A percentile compares a stretch with the other conserved stretches of the same genome.
Evolutionary conservation across 495 filamentous ascomycete species (phyloP).

Genomic region (Talaromyces trachyspermus): DNA sequence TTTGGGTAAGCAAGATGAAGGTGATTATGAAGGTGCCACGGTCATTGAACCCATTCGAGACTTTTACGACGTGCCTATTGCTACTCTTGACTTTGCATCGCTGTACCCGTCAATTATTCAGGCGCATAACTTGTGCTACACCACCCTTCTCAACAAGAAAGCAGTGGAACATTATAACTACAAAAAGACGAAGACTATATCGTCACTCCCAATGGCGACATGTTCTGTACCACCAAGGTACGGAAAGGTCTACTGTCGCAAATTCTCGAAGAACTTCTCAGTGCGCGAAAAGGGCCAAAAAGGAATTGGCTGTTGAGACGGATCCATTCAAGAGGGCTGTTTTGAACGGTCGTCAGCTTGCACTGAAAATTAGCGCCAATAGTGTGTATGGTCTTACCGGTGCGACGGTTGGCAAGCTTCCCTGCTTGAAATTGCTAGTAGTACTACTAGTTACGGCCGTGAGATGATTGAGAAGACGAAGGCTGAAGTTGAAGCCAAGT

Average conservation of each 20-base stretch:
- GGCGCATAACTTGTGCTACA: conserved; percentile 98
- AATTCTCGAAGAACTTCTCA: conserved; percentile 87
- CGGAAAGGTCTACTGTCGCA: conserved; percentile 90
- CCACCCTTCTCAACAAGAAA: conserved; percentile 79
- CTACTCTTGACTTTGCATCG: conserved; percentile 97
- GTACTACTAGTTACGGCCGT: conserved; percentile 89
- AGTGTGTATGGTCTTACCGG: conserved; percentile 97
- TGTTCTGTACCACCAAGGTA: conserved; percentile 81
- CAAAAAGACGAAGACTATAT: conserved; percentile 92
- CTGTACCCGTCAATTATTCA: conserved; percentile 99
- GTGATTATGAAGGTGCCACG: conserved; percentile 90
- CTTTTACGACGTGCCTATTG: conserved; percentile 90
- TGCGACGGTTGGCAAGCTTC: conserved; percentile 90
- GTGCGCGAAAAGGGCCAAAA: conserved; percentile 89
- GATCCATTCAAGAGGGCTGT: conserved; percentile 98
- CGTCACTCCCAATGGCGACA: conserved; percentile 85
- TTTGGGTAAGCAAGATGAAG: conserved; percentile 59
- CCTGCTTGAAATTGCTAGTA: conserved; percentile 94
- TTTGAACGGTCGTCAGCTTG: conserved; percentile 92
- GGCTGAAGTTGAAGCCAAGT: conserved; percentile 78
- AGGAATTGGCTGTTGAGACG: conserved; percentile 81
- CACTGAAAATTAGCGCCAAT: conserved; percentile 95
- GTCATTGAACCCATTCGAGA: conserved; percentile 92
- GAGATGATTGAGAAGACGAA: conserved; percentile 99
- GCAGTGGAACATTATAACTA: conserved; percentile 64